A percentile compares a stretch with the other conserved stretches of the same genome.
Conservation (phyloP, 2,329 filamentous ascomycete species). For the Diaporthe aspalathi region DNA sequence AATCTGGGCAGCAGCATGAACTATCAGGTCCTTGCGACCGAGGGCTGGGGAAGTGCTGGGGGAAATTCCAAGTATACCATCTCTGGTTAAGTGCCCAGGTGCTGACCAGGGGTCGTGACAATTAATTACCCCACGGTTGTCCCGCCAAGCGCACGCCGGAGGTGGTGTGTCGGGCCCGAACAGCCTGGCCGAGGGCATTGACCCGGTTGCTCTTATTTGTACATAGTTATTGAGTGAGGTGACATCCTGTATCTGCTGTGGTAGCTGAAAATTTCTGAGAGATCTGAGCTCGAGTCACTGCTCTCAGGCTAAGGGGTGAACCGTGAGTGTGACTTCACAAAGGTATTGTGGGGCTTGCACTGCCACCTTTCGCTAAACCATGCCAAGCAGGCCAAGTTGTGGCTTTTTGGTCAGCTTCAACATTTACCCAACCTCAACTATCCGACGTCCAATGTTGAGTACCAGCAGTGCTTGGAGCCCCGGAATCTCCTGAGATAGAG, state of each 20-base stretch:
- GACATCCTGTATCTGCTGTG: not conserved
- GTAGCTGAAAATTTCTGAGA: too few species aligned
- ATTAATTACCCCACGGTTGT: not conserved
- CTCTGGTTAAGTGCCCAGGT: too few species aligned
- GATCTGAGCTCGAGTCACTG: not conserved
- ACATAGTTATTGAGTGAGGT: not conserved
- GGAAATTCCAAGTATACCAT: conserved; percentile 48
- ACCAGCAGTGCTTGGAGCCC: not conserved
- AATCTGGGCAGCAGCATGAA: conserved; percentile 58
- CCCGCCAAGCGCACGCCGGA: too few species aligned
- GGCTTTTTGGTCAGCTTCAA: conserved; percentile 10
- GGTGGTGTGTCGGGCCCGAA: not conserved
- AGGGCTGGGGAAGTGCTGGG: conserved; percentile 54
- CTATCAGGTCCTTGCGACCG: conserved; percentile 64
- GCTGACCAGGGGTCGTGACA: too few species aligned
- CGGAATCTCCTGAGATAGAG: not conserved
- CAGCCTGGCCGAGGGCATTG: too few species aligned
- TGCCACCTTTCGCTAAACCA: not conserved
- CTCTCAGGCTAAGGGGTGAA: not conserved
- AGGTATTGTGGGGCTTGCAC: conserved; percentile 12
- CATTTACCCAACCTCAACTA: not conserved
- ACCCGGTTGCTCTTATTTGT: not conserved
- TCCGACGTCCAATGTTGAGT: not conserved
- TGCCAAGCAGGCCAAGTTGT: conserved; percentile 15
- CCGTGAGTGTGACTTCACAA: not conserved